Percentiles rank a stretch among this genome's conserved stretches.
These are phyloP conservation scores for Fusarium concolor DNA, from an alignment of 2,329 filamentous ascomycete species.

Conservation along the genomic window DNA sequence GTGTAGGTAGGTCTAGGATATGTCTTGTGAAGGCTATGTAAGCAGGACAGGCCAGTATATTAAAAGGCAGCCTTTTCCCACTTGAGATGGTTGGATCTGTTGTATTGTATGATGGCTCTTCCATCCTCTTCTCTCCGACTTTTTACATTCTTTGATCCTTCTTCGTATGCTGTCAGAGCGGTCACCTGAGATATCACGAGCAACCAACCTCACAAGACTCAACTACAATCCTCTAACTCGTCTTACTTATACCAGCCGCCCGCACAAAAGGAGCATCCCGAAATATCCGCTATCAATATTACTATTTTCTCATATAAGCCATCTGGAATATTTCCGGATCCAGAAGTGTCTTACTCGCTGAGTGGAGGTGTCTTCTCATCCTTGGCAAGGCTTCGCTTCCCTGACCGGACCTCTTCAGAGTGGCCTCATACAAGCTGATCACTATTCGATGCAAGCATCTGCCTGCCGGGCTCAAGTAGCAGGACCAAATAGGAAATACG, in stretches of 20 bases:
- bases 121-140: slow-evolving; percentile 12
- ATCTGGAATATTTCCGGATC: slow-evolving; percentile 30
- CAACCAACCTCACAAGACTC: slow-evolving; percentile 22
- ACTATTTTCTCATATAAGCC: slow-evolving; percentile 33
- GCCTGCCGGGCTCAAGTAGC: slow-evolving; percentile 1
- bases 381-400: slow-evolving; percentile 6
- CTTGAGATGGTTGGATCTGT: neutral
- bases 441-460: slow-evolving; percentile 40
- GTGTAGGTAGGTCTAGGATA: slow-evolving; percentile 1
- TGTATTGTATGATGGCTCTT: slow-evolving; percentile 30
- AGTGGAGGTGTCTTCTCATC: neutral
- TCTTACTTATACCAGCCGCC: slow-evolving; percentile 26
- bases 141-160: slow-evolving; percentile 15
- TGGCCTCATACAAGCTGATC: slow-evolving; percentile 34
- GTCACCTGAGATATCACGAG: slow-evolving; percentile 37
- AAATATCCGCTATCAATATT: slow-evolving; percentile 14
- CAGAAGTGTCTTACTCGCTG: slow-evolving; percentile 10
- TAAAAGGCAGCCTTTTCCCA: slow-evolving; percentile 31
- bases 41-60: slow-evolving; percentile 16
- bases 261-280: slow-evolving; percentile 20
- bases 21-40: slow-evolving; percentile 26
- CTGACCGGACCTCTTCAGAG: slow-evolving; percentile 13
- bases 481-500: slow-evolving; percentile 28
- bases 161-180: slow-evolving; percentile 16
- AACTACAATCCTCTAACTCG: slow-evolving; percentile 25